Percentiles rank a stretch among this genome's conserved stretches.
Evolutionary conservation across 352 stramenopile genomes (phyloP).

Genomic region (Phytophthora crassamura): DNA sequence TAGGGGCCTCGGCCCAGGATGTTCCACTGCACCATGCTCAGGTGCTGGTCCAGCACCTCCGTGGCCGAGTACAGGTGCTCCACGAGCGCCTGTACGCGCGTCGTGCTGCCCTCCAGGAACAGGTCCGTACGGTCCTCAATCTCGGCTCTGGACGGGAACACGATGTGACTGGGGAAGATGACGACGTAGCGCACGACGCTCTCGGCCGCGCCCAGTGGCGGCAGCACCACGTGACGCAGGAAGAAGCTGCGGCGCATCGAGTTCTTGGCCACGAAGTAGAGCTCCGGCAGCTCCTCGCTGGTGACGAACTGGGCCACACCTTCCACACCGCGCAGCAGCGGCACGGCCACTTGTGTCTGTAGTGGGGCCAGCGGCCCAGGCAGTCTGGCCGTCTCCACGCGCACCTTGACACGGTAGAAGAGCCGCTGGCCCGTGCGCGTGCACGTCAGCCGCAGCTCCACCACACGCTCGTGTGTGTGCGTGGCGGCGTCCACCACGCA

Average conservation of each 20-base stretch:
- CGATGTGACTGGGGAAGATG: slow-evolving; percentile 76
- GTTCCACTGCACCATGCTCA: slow-evolving; percentile 90
- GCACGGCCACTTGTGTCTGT: slow-evolving; percentile 63
- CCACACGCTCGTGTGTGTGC: slow-evolving; percentile 55
- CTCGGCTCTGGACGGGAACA: slow-evolving; percentile 83
- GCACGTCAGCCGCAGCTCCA: slow-evolving; percentile 66
- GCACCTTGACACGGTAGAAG: slow-evolving; percentile 75
- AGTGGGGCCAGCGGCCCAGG: slow-evolving; percentile 60
- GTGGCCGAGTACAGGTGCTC: slow-evolving; percentile 88
- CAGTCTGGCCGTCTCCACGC: slow-evolving; percentile 56
- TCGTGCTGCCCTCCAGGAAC: slow-evolving; percentile 79
- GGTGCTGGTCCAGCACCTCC: slow-evolving; percentile 82
- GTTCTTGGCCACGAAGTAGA: slow-evolving; percentile 89
- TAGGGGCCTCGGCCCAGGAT: slow-evolving; percentile 82
- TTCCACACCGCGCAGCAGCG: slow-evolving; percentile 73
- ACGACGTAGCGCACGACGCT: slow-evolving; percentile 77
- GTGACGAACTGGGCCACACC: slow-evolving; percentile 80
- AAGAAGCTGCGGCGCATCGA: slow-evolving; percentile 73
- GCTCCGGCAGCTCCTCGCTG: slow-evolving; percentile 81
- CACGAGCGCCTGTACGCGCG: slow-evolving; percentile 71
- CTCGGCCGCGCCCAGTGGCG: slow-evolving; percentile 68
- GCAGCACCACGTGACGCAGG: slow-evolving; percentile 71
- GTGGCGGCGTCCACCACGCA: slow-evolving; percentile 64
- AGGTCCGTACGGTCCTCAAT: slow-evolving; percentile 79
- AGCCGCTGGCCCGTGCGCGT: slow-evolving; percentile 65